These are phyloP conservation scores for Nannizziopsis arthrosporioides DNA, from an alignment of 2,329 filamentous ascomycete genomes.

Conservation along the genomic window DNA sequence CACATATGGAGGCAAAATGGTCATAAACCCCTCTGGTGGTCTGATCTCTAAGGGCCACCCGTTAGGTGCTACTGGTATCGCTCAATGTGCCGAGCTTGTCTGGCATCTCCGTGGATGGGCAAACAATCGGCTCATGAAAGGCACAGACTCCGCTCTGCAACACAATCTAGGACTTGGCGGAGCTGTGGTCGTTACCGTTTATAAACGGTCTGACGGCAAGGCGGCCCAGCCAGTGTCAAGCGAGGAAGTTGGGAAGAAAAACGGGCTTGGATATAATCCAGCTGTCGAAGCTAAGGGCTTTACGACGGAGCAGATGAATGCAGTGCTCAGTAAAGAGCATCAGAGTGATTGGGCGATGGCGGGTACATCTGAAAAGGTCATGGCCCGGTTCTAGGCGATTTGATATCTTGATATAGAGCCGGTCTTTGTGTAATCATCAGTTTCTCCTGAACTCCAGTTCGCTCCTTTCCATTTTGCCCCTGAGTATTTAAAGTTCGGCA, in stretches of 20 bases:
- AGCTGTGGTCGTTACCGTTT: slow-evolving; percentile 80
- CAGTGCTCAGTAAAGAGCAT: slow-evolving; percentile 57
- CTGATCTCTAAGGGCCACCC: slow-evolving; percentile 95
- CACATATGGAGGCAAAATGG: slow-evolving; percentile 70
- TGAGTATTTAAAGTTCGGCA: too few relatives aligned
- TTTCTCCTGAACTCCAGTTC: too few relatives aligned
- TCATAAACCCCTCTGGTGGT: slow-evolving; percentile 88
- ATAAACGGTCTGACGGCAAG: slow-evolving; percentile 68
- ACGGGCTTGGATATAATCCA: slow-evolving; percentile 76
- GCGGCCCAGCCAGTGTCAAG: slow-evolving; percentile 49
- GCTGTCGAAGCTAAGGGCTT: slow-evolving; percentile 83
- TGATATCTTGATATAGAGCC: too few relatives aligned
- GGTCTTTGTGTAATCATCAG: too few relatives aligned
- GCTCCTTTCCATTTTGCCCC: too few relatives aligned
- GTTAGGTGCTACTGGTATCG: slow-evolving; percentile 84
- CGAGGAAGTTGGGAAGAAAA: slow-evolving; percentile 53
- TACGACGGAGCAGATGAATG: slow-evolving; percentile 60
- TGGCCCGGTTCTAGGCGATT: slow-evolving; percentile 47
- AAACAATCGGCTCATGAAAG: slow-evolving; percentile 64
- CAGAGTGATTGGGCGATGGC: slow-evolving; percentile 64
- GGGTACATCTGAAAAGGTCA: slow-evolving; percentile 62
- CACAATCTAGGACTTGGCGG: slow-evolving; percentile 90
- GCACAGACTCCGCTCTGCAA: slow-evolving; percentile 65
- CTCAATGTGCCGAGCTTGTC: slow-evolving; percentile 86
- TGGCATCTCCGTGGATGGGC: slow-evolving; percentile 96